Base-by-base conservation (phyloP, 2,329 filamentous ascomycete genomes). In the Cercospora canescens region DNA sequence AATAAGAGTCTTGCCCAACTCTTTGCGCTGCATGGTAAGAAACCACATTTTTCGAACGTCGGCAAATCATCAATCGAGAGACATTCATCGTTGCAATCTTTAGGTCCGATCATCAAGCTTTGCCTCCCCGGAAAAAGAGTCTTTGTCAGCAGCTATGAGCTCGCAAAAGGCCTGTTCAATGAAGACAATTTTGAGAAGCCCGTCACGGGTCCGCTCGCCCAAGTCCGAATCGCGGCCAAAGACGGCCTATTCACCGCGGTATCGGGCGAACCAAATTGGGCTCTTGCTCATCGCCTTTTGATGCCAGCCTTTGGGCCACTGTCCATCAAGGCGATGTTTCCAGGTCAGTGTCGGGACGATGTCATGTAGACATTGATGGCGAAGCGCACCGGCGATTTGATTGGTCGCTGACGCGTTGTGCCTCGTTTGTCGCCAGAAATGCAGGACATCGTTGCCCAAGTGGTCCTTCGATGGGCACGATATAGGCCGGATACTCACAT, bases 241-340 rank as follows among this genome's bases (percentile, higher is more conserved):
- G 74, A 79, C 67, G 79, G 80, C 4, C 72, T 82, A 0, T 82
- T 81, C 69, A 81, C 80, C 16, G 76, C 80, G 1, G 74, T 73
- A 30, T 70, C 77, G 18, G 74, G 76, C n/a, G 76, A 78, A 4
- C 74, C 79, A 60, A 78, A 79, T 39, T 81, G 79, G 80, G 67
- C 64, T 2, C 56, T 70, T 8, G 75, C 77, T 5, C 82, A 84
- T 65, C 77, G 81, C 1, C n/a, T 11, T 18, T 32, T 11, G 7
- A 26, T 52, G 59, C 89, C 90, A 0, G 89, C 88, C 2, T 91
- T 92, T 74, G 89, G 90, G 0, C 90, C 90, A 0, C 76, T 91
- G 24, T 83, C 86, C 1, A 91, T 93, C 71, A 83, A 86, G 37
- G n/a, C n/a, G n/a, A n/a, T n/a, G n/a, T n/a, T n/a, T n/a, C n/a